These are phyloP conservation scores for Stagonosporopsis rhizophila DNA, from an alignment of 2,329 filamentous ascomycete species.

Conservation along the genomic window DNA sequence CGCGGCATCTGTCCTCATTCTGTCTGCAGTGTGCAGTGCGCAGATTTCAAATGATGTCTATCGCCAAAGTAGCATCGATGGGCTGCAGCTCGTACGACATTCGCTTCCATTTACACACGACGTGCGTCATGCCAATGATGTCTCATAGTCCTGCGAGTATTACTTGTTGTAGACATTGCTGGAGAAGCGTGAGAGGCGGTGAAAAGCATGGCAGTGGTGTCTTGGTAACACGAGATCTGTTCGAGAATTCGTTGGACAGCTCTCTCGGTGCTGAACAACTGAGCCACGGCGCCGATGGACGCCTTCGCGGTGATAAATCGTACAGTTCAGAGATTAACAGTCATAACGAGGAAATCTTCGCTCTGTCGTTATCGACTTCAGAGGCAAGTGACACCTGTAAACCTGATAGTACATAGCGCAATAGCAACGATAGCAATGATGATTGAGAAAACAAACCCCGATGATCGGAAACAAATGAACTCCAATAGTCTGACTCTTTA, in stretches of 20 bases:
- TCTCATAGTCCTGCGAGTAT: constrained; percentile 9
- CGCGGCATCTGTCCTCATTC: background rate
- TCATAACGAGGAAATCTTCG: too few species aligned
- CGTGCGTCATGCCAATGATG: background rate
- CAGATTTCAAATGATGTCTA: background rate
- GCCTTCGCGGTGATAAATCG: too few species aligned
- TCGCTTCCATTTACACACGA: background rate
- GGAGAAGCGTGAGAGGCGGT: background rate
- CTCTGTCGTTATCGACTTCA: too few species aligned
- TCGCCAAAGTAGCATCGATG: constrained; percentile 1
- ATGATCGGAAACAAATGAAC: too few species aligned
- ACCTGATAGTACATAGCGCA: too few species aligned
- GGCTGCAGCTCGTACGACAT: constrained; percentile 6
- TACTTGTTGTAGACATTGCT: background rate
- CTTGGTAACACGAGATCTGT: background rate
- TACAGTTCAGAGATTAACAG: too few species aligned
- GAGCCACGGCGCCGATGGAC: too few species aligned
- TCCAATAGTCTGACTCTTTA: too few species aligned
- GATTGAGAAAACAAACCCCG: too few species aligned
- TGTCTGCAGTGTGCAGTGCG: background rate
- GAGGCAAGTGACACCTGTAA: too few species aligned
- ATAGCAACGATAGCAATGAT: too few species aligned
- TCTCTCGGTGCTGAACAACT: too few species aligned
- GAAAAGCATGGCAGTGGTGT: background rate
- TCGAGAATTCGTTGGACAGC: background rate